A percentile compares a stretch with the other conserved stretches of the same genome.
Evolutionary conservation across 345 rosid species (phyloP).

Genomic region (Capsella bursapastoris): DNA sequence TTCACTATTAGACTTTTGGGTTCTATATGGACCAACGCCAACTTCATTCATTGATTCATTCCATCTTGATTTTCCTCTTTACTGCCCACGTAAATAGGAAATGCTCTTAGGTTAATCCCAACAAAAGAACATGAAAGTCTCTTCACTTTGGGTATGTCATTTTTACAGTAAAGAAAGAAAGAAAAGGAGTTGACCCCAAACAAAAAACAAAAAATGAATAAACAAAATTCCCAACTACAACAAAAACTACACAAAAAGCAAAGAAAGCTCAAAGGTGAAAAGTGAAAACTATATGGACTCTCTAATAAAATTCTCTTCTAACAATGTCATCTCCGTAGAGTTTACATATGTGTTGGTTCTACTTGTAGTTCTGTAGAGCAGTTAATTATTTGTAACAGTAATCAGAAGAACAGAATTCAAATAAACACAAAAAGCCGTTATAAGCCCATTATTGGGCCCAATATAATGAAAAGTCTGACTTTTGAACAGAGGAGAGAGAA

Average conservation of each 20-base stretch:
- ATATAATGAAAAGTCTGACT: not conserved
- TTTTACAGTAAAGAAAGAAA: not conserved
- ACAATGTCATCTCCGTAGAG: no score
- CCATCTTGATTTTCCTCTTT: not conserved
- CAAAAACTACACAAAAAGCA: not conserved
- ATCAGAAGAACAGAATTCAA: not conserved
- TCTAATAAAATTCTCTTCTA: not conserved
- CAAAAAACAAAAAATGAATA: not conserved
- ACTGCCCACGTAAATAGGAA: not conserved
- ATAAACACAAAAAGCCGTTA: not conserved
- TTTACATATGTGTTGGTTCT: no score
- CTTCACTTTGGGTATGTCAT: not conserved
- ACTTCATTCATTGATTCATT: not conserved
- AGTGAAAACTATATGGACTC: slow-evolving; percentile 21
- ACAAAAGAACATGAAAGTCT: not conserved
- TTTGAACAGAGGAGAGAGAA: not conserved
- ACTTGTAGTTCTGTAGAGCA: no score
- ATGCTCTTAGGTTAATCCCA: not conserved
- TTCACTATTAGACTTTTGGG: not conserved
- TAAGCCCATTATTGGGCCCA: slow-evolving; percentile 27
- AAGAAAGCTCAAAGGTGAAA: slow-evolving; percentile 16
- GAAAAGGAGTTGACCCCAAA: no score
- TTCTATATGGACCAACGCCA: not conserved
- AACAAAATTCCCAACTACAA: not conserved
- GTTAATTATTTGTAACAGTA: not conserved